These are phyloP conservation scores for Calamus simplicifolius DNA, from an alignment of 176 grass and related monocot genomes.

Conservation along the genomic window DNA sequence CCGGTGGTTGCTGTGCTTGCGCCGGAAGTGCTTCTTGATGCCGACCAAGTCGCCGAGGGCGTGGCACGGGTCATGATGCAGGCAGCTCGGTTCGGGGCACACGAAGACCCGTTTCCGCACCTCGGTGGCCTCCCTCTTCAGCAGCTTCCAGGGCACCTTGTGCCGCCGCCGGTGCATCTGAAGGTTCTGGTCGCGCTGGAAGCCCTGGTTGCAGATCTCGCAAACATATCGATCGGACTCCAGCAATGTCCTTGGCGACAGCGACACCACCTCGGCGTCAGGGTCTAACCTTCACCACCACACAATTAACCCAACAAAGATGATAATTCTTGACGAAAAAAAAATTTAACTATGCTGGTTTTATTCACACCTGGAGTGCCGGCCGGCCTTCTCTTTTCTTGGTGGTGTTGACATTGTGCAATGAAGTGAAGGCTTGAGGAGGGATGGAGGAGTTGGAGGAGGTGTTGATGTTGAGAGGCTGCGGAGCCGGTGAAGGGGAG, in stretches of 20 bases:
- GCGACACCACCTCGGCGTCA: conserved; percentile 89
- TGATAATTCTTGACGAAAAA: too few species aligned
- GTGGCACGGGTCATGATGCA: conserved; percentile 69
- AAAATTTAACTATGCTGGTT: too few species aligned
- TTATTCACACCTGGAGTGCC: conserved; percentile 61
- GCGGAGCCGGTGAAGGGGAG: conserved; percentile 22
- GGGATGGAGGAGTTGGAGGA: background rate
- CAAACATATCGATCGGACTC: conserved; percentile 71
- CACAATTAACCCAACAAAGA: too few species aligned
- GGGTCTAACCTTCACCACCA: conserved; percentile 36
- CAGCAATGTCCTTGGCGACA: conserved; percentile 79
- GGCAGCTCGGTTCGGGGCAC: conserved; percentile 86
- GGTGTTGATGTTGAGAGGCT: conserved; percentile 4
- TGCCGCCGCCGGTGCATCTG: conserved; percentile 87
- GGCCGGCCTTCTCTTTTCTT: conserved; percentile 85
- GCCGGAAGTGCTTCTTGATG: conserved; percentile 90
- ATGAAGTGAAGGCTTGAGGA: conserved; percentile 29
- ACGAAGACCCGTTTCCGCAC: conserved; percentile 75
- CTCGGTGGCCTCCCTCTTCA: conserved; percentile 55
- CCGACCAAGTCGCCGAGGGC: conserved; percentile 66
- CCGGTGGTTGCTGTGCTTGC: conserved; percentile 77
- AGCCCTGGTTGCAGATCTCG: conserved; percentile 89
- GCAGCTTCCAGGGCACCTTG: conserved; percentile 84
- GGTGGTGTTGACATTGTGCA: conserved; percentile 14
- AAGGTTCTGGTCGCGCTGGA: conserved; percentile 93